Conservation (phyloP, 2,329 filamentous ascomycete species). For the Diaporthe humulicola region DNA sequence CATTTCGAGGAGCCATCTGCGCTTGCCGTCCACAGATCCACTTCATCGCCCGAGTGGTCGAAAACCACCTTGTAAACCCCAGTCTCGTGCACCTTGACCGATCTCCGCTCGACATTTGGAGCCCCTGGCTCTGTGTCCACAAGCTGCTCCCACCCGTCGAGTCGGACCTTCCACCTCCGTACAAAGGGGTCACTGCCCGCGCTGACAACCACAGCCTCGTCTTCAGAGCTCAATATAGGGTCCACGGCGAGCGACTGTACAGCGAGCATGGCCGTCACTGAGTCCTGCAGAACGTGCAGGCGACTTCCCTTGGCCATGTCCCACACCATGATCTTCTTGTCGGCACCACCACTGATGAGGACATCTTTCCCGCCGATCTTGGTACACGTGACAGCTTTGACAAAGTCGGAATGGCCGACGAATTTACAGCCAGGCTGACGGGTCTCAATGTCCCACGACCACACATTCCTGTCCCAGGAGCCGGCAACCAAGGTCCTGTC, state of each 20-base stretch:
- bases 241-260: constrained; percentile 86
- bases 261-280: constrained; percentile 77
- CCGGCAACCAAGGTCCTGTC: constrained; percentile 81
- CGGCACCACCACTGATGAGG: constrained; percentile 81
- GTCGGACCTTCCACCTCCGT: constrained; percentile 78
- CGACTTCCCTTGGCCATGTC: constrained; percentile 76
- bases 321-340: constrained; percentile 88
- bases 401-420: constrained; percentile 88
- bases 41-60: constrained; percentile 70
- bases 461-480: constrained; percentile 94
- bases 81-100: constrained; percentile 87
- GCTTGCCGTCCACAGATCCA: constrained; percentile 92
- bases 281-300: constrained; percentile 83
- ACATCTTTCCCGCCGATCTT: constrained; percentile 71
- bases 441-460: constrained; percentile 81
- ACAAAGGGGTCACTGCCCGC: constrained; percentile 87
- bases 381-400: constrained; percentile 81
- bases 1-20: constrained; percentile 91
- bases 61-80: constrained; percentile 88
- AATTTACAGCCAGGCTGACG: constrained; percentile 69
- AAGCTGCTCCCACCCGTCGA: constrained; percentile 67
- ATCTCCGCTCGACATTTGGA: constrained; percentile 58
- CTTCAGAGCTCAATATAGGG: constrained; percentile 66
- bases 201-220: constrained; percentile 75
- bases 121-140: constrained; percentile 58